Evolutionary conservation across 306 rosid genomes (phyloP).

Genomic region (Mimosa bimucronata): DNA sequence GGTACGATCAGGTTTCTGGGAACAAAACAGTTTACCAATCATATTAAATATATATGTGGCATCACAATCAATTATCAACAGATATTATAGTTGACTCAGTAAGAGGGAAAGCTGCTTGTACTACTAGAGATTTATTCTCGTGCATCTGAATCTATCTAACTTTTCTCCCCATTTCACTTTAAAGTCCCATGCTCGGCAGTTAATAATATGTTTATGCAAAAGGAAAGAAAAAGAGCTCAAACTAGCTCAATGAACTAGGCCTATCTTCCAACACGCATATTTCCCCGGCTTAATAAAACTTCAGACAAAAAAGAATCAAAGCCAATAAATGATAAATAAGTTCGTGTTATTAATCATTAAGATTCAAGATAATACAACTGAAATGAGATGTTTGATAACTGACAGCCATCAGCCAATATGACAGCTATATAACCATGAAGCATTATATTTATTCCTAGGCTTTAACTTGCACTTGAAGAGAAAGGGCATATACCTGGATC

Average conservation of each 20-base stretch:
- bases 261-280: background rate
- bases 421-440: slow-evolving; percentile 8
- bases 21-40: slow-evolving; percentile 2
- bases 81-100: background rate
- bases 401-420: slow-evolving; percentile 6
- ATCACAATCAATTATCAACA: background rate
- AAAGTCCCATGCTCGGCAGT: background rate
- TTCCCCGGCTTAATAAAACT: slow-evolving; percentile 8
- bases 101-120: background rate
- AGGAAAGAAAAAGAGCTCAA: background rate
- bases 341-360: background rate
- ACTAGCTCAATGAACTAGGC: background rate
- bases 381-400: background rate
- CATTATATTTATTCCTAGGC: slow-evolving; percentile 11
- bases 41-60: background rate
- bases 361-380: background rate
- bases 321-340: background rate
- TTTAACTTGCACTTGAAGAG: slow-evolving; percentile 30
- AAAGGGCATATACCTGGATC: slow-evolving; percentile 67
- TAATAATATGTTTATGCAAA: background rate
- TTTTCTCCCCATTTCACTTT: background rate
- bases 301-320: background rate
- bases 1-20: slow-evolving; percentile 1
- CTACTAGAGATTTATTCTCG: background rate
- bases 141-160: background rate